Percentiles rank a stretch among this genome's conserved stretches.
Evolutionary conservation across 306 rosid species (phyloP).

Genomic region (Amphicarpaea edgeworthii): DNA sequence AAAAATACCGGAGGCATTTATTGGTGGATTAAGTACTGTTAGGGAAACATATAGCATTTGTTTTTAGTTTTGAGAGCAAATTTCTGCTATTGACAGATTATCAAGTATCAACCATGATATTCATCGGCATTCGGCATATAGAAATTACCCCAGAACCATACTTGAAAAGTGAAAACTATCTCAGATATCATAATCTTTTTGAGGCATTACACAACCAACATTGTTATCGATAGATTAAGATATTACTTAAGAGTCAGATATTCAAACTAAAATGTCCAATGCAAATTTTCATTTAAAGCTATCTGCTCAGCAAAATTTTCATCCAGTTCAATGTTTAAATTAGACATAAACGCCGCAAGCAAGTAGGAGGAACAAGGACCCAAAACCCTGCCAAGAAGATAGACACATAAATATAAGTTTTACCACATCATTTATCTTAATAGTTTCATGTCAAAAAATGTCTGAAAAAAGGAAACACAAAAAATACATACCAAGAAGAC

Average conservation of each 20-base stretch:
- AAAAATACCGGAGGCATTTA: not conserved
- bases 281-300: conserved; percentile 48
- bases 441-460: conserved; percentile 26
- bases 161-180: conserved; percentile 34
- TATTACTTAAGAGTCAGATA: conserved; percentile 26
- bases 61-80: not conserved
- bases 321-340: conserved; percentile 35
- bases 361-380: conserved; percentile 90
- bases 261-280: conserved; percentile 41
- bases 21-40: not conserved
- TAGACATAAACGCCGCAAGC: conserved; percentile 93
- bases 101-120: conserved; percentile 10
- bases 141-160: conserved; percentile 15
- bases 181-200: conserved; percentile 39
- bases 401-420: conserved; percentile 34
- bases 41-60: not conserved
- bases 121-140: not conserved
- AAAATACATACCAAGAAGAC: conserved; percentile 71
- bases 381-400: conserved; percentile 73
- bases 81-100: not conserved
- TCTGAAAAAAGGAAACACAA: conserved; percentile 1
- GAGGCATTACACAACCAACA: conserved; percentile 44
- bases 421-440: conserved; percentile 15
- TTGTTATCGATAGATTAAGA: conserved; percentile 31
- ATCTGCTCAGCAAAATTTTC: conserved; percentile 58